Evolutionary conservation across 2,329 filamentous ascomycete genomes (phyloP), one percentile per base, ranked within the genome.

Genomic region (Claviceps arundinis): DNA sequence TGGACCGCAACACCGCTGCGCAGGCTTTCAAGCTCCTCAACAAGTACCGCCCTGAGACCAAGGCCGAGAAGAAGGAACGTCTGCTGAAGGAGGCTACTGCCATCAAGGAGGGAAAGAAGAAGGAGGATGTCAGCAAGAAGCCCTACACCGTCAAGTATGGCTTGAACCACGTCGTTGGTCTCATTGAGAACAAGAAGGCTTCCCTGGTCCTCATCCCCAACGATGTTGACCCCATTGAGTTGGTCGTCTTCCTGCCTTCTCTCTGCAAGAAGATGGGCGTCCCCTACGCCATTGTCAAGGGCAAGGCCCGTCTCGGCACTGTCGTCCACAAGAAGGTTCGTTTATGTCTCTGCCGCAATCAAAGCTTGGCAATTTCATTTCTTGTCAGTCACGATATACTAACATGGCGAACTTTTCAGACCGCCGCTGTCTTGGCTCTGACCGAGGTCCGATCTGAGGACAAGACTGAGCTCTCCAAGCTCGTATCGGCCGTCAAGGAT

Each of bases 181-280:
- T 95, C 64, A 87, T 95, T 66, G 89, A 95, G 85, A 96, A 96
- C 83, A 98, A 98, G 89, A 98, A 98, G 86, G 91, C 93, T 61
- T 84, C 88, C 58, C 83, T 98, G 61, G 94, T 98, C 70, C 84
- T 98, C 65, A 98, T 98, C 72, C 88, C 93, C 73, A 95, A 98
- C 79, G 93, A 98, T 71, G 94, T 98, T 66, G 93, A 98, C 81
- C 93, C 93, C 67, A 98, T 98, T 70, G 93, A 98, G 83, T 78
- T 98, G 65, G 94, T 98, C 68, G 89, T 98, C 75, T 98, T 95
- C 87, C 84, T 98, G 60, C 93, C 93, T 63, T 90, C 93, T 67
- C 87, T 98, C 64, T 98, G 93, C 88, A 87, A 91, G 76, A 98
- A 98, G 88, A 98, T 98, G 91, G 94, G 94, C 77, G 85, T 96